Evolutionary conservation across 805 yeast genomes (phyloP).

Genomic region (Ogataea methanolica): DNA sequence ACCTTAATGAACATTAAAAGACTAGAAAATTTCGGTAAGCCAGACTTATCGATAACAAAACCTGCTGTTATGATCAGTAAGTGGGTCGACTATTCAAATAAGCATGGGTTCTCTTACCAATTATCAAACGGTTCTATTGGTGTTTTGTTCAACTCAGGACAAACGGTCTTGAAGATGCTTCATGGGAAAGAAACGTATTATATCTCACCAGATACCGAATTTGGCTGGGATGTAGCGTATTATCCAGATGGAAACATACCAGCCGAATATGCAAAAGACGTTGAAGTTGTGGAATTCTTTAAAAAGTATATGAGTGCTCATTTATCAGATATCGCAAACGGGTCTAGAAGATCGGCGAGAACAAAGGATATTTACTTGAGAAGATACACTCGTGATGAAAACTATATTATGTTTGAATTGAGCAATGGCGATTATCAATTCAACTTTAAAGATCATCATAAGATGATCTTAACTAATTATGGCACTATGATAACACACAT

Average conservation of each 20-base stretch:
- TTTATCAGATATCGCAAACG: constrained; percentile 72
- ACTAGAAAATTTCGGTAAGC: constrained; percentile 19
- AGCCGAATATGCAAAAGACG: constrained; percentile 54
- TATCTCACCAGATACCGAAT: constrained; percentile 42
- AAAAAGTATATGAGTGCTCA: constrained; percentile 90
- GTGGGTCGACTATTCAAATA: constrained; percentile 98
- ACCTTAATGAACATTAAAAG: constrained; percentile 25
- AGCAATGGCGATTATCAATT: constrained; percentile 91
- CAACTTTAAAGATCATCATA: constrained; percentile 93
- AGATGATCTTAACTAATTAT: constrained; percentile 70
- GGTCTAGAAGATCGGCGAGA: constrained; percentile 40
- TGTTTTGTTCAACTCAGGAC: constrained; percentile 80
- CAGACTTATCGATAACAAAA: constrained; percentile 8
- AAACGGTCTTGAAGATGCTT: constrained; percentile 69
- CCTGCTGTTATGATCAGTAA: constrained; percentile 72
- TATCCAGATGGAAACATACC: constrained; percentile 41
- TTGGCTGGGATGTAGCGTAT: constrained; percentile 53
- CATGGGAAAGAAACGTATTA: constrained; percentile 65
- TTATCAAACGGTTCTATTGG: constrained; percentile 87
- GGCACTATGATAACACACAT: constrained; percentile 79
- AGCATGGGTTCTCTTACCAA: constrained; percentile 93
- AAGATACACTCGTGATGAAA: constrained; percentile 74
- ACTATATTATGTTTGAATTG: constrained; percentile 86
- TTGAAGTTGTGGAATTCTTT: constrained; percentile 84
- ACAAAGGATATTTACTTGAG: constrained; percentile 72